Evolutionary conservation across 306 rosid genomes (phyloP).

Genomic region (Ochetophila trinervis): DNA sequence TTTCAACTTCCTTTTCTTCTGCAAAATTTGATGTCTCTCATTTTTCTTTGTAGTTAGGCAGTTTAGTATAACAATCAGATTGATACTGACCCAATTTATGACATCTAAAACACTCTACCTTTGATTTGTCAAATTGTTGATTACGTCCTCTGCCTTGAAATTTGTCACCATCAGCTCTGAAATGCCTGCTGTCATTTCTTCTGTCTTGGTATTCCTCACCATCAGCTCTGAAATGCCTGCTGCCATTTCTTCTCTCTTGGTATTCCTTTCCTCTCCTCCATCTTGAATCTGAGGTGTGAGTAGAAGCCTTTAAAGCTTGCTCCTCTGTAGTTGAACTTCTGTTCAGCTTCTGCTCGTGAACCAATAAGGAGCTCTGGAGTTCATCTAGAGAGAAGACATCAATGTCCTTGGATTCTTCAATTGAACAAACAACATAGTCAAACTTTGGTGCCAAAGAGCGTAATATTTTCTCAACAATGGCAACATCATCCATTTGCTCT

Average conservation of each 20-base stretch:
- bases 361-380: not conserved
- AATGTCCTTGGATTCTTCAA: too few species aligned
- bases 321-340: not conserved
- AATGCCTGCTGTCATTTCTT: not conserved
- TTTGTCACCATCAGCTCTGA: too few species aligned
- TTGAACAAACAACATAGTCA: too few species aligned
- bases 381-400: too few species aligned
- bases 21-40: not conserved
- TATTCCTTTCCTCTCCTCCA: too few species aligned
- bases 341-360: too few species aligned
- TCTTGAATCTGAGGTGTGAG: too few species aligned
- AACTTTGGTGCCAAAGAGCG: too few species aligned
- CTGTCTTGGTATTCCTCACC: not conserved
- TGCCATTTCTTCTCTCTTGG: too few species aligned
- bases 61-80: not conserved
- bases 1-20: not conserved
- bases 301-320: not conserved
- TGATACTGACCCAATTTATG: constrained; percentile 16
- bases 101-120: constrained; percentile 9
- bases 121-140: not conserved
- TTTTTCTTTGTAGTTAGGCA: not conserved
- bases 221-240: too few species aligned
- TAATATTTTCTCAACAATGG: too few species aligned
- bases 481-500: too few species aligned
- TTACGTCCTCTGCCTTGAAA: constrained; percentile 8